Conservation (phyloP, 352 stramenopile genomes). For the Phytophthora capsici region DNA sequence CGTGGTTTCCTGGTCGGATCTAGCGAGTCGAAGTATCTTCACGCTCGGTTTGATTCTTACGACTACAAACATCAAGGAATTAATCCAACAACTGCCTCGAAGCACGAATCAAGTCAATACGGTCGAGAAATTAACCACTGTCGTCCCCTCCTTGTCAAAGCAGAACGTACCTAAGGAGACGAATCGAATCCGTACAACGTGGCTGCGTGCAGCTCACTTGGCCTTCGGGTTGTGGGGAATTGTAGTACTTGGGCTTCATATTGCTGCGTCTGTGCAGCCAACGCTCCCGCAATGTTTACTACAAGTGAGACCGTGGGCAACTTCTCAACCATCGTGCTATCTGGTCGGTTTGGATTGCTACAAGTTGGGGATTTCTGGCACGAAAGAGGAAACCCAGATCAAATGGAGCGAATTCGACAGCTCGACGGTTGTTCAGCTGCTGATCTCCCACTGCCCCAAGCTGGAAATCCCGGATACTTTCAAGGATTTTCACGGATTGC, state of each 20-base stretch:
- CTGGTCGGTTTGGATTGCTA: conserved; percentile 41
- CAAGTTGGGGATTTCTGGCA: conserved; percentile 14
- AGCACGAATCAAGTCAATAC: not conserved
- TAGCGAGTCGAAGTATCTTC: conserved; percentile 29
- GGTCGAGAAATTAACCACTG: not conserved
- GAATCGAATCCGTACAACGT: too few species aligned
- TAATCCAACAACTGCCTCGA: conserved; percentile 10
- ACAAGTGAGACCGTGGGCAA: conserved; percentile 42
- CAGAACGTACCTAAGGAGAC: not conserved
- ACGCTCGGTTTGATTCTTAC: conserved; percentile 6
- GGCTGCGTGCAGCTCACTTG: conserved; percentile 10
- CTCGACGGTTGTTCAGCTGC: conserved; percentile 28
- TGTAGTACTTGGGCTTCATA: conserved; percentile 22
- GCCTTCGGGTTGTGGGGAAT: conserved; percentile 21
- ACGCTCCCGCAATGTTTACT: conserved; percentile 22
- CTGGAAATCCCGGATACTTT: conserved; percentile 35
- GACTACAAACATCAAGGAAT: conserved; percentile 28
- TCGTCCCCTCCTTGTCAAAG: not conserved
- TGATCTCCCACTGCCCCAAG: conserved; percentile 39
- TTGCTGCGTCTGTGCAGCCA: conserved; percentile 18
- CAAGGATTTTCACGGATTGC: conserved; percentile 27
- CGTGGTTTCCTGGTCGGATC: conserved; percentile 32
- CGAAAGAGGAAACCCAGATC: conserved; percentile 7
- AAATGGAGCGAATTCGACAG: conserved; percentile 38
- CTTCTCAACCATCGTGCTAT: conserved; percentile 36